Evolutionary conservation across 768 basidiomycete species (phyloP), one percentile per base, ranked within the genome.

Genomic region (Cubamyces sp.): DNA sequence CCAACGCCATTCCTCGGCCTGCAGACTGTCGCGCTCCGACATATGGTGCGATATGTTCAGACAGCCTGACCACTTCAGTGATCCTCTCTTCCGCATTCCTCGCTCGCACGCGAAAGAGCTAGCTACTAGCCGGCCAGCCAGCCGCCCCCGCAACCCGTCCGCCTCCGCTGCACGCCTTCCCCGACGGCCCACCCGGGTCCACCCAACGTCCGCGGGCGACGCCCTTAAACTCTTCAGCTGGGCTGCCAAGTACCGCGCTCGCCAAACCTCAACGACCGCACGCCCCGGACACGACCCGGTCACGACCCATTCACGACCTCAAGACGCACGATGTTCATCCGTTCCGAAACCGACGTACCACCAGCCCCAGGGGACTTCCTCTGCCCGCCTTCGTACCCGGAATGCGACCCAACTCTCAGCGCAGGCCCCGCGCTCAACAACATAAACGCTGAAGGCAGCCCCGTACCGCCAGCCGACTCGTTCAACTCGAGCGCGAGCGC

Each of bases 371-470:
- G 16, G 25, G 57, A 41, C 41, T 3, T 14, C 9, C 47, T 49
- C 40, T 64, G 68, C 54, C 63, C 55, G 1, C 30, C 52, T n/a
- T 15, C 16, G 54, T 59, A 61, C 57, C 50, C 62, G 3, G 41
- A 23, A 18, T 68, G 65, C 61, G 40, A 34, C 47, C 57, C 61
- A 50, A 7, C 62, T 37, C 21, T 61, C 48, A 64, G 69, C 50
- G 67, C 69, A 5, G 67, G 67, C 18, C 67, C 69, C 43, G 66
- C 51, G 15, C 62, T 58, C 65, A 15, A 46, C 30, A 53, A 60
- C 43, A 50, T 61, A 28, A 45, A 41, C 46, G 46, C 42, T 30
- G 43, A 59, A 42, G 25, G n/a, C 25, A 23, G n/a, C 26, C 41
- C 57, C 40, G 19, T 49, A 12, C 5, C 21, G 50, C 45, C 59